Conservation (phyloP, 345 rosid genomes). For the Arabis alpina region DNA sequence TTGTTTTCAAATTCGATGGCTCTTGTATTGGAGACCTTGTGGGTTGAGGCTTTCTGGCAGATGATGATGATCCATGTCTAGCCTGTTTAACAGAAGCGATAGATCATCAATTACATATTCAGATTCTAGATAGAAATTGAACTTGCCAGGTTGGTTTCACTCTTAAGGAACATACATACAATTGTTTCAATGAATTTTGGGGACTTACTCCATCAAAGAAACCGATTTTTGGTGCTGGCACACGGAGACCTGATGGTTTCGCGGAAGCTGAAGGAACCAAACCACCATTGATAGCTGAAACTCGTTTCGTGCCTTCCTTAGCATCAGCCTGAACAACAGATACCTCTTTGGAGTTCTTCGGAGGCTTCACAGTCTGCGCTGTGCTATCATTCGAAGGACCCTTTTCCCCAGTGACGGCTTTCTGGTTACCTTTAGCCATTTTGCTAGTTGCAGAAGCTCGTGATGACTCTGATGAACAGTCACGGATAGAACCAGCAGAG, state of each 20-base stretch:
- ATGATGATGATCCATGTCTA: conserved; percentile 55
- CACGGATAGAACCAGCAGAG: conserved; percentile 77
- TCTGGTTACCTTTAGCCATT: conserved; percentile 28
- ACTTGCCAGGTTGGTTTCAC: not conserved
- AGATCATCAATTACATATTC: conserved; percentile 25
- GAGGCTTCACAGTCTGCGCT: conserved; percentile 41
- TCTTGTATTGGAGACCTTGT: conserved; percentile 32
- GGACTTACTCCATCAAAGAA: conserved; percentile 95
- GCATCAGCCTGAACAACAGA: conserved; percentile 46
- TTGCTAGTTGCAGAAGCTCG: conserved; percentile 53
- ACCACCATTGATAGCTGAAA: conserved; percentile 48
- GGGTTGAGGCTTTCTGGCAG: conserved; percentile 57
- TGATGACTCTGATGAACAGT: conserved; percentile 71
- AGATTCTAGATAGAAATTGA: conserved; percentile 9
- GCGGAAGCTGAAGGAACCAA: conserved; percentile 39
- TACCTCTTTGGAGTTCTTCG: conserved; percentile 44
- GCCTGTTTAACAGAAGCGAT: conserved; percentile 49
- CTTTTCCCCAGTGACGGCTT: conserved; percentile 29
- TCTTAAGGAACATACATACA: not conserved
- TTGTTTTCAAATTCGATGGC: conserved; percentile 18
- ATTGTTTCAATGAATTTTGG: conserved; percentile 7
- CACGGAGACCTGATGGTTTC: conserved; percentile 84
- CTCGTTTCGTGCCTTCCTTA: conserved; percentile 48
- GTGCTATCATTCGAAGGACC: conserved; percentile 22
- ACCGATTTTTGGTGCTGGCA: conserved; percentile 94